Conservation (phyloP, 768 basidiomycete species). For the Mycena polygramma region DNA sequence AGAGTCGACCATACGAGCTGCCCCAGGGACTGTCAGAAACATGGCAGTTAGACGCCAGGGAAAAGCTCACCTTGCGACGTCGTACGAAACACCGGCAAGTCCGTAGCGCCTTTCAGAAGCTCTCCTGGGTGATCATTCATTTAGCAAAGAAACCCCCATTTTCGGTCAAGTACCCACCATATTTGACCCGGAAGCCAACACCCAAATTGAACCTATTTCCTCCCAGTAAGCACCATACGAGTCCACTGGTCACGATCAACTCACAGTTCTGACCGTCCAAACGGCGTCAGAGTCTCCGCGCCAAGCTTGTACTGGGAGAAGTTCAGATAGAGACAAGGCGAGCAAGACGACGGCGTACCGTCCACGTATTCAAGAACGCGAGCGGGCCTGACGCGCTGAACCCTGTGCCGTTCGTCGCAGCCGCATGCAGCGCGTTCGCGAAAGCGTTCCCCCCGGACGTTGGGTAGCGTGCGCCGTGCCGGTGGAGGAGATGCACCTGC, state of each 20-base stretch:
- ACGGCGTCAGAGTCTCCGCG: not conserved
- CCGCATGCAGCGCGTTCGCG: not conserved
- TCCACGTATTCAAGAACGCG: not conserved
- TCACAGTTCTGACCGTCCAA: not conserved
- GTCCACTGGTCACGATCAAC: too few relatives aligned
- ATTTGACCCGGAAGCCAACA: not conserved
- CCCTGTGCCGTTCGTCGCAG: not conserved
- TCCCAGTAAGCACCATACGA: not conserved
- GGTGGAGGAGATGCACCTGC: slow-evolving; percentile 5
- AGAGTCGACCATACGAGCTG: not conserved
- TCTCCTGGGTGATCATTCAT: not conserved
- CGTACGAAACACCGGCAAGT: not conserved
- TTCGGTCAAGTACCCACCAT: not conserved
- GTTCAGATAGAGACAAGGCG: too few relatives aligned
- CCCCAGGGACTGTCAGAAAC: not conserved
- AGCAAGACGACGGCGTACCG: too few relatives aligned
- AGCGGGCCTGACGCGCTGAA: not conserved
- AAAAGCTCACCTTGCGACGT: not conserved
- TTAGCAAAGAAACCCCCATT: not conserved
- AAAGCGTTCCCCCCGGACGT: not conserved
- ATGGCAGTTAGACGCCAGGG: not conserved
- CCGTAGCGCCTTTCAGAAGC: not conserved
- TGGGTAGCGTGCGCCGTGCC: not conserved
- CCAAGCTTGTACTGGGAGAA: not conserved
- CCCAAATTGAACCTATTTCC: not conserved